These are phyloP conservation scores for Hirschioporus abietinus DNA, from an alignment of 768 basidiomycete genomes.

Conservation along the genomic window DNA sequence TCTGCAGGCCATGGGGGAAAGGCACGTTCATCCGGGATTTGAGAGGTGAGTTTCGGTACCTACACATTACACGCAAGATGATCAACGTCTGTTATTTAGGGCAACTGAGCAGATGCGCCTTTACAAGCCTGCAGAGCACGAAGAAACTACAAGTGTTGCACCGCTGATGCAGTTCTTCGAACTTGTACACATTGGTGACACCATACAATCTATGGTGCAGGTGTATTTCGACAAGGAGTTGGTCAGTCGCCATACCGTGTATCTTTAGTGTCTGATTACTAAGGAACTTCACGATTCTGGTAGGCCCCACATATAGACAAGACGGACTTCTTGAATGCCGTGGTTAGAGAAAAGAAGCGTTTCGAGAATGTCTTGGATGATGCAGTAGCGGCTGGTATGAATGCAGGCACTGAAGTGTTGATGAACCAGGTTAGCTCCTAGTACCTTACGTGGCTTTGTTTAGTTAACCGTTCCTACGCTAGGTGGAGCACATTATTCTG, in stretches of 20 bases:
- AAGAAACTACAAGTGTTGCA: constrained; percentile 77
- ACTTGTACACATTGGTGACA: constrained; percentile 94
- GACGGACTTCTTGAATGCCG: constrained; percentile 88
- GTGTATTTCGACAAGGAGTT: constrained; percentile 98
- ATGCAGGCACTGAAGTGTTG: constrained; percentile 90
- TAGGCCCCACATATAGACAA: constrained; percentile 86
- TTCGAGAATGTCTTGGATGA: constrained; percentile 93
- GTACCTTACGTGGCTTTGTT: background rate
- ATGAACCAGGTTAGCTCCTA: constrained; percentile 75
- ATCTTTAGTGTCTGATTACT: background rate
- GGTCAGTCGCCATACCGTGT: constrained; percentile 34
- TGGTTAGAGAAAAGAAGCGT: constrained; percentile 93
- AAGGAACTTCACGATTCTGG: background rate
- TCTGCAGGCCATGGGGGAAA: constrained; percentile 68
- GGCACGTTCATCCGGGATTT: constrained; percentile 82
- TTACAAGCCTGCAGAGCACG: constrained; percentile 88
- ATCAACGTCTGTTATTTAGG: constrained; percentile 32
- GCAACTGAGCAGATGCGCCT: constrained; percentile 84
- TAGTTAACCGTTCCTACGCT: background rate
- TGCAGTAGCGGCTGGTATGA: constrained; percentile 87
- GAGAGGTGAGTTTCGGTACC: constrained; percentile 42
- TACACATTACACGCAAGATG: constrained; percentile 3
- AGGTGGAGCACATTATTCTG: constrained; percentile 92
- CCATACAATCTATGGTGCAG: constrained; percentile 95
- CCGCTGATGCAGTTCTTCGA: constrained; percentile 97